Evolutionary conservation across 805 yeast species (phyloP).

Genomic region (Yarrowia sp.): DNA sequence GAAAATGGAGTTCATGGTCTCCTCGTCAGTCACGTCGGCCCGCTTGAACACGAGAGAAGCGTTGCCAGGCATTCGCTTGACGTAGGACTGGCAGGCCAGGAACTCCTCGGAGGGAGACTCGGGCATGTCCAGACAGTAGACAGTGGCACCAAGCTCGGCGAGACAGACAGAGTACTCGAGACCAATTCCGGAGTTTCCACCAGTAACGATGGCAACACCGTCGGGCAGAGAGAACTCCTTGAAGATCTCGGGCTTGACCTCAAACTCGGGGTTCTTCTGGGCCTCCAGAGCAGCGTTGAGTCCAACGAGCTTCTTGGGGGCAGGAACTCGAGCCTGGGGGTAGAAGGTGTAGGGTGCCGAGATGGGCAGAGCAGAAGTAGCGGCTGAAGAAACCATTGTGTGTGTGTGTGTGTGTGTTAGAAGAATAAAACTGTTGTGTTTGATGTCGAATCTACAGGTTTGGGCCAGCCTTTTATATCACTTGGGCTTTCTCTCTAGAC

Average conservation of each 20-base stretch:
- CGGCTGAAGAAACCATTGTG: constrained; percentile 25
- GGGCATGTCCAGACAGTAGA: constrained; percentile 50
- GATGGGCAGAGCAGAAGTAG: constrained; percentile 42
- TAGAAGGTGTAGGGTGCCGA: constrained; percentile 44
- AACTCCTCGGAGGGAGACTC: constrained; percentile 46
- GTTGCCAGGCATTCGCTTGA: constrained; percentile 48
- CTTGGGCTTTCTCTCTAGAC: constrained; percentile 4
- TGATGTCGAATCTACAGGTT: background rate
- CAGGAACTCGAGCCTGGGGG: constrained; percentile 43
- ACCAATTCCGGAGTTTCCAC: constrained; percentile 57
- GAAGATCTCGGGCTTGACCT: constrained; percentile 46
- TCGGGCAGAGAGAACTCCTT: constrained; percentile 55
- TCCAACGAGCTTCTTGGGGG: constrained; percentile 46
- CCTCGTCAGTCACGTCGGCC: constrained; percentile 60
- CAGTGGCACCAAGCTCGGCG: constrained; percentile 56
- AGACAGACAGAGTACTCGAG: constrained; percentile 54
- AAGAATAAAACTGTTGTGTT: background rate
- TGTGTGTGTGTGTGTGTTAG: constrained; percentile 3
- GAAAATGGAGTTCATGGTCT: constrained; percentile 53
- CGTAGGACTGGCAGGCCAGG: constrained; percentile 43
- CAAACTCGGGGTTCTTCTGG: constrained; percentile 43
- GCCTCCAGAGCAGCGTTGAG: constrained; percentile 47
- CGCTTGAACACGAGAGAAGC: constrained; percentile 50
- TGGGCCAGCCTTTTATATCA: constrained; percentile 9
- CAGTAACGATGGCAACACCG: constrained; percentile 56